Evolutionary conservation across 768 basidiomycete genomes (phyloP).

Genomic region (Phanerochaete carnosa): DNA sequence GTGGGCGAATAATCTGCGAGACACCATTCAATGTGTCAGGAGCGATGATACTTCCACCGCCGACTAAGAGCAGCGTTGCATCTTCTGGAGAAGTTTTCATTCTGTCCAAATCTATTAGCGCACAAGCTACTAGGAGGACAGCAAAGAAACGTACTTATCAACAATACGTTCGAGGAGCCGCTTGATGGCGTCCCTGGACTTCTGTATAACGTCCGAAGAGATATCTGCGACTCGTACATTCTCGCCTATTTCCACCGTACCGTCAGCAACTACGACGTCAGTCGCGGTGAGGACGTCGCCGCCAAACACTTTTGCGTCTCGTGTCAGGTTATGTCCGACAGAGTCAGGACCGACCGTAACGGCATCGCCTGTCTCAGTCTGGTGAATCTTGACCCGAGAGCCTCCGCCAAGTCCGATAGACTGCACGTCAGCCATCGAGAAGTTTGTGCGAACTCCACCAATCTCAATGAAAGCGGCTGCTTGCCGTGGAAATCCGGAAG

Average conservation of each 20-base stretch:
- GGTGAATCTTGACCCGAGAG: conserved; percentile 41
- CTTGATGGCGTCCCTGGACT: conserved; percentile 40
- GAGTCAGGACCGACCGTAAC: conserved; percentile 63
- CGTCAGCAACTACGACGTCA: conserved; percentile 48
- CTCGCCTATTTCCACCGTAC: conserved; percentile 26
- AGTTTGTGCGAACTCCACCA: conserved; percentile 58
- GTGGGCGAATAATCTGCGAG: conserved; percentile 45
- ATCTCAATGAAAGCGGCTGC: conserved; percentile 62
- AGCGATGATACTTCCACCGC: conserved; percentile 61
- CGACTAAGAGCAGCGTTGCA: conserved; percentile 58
- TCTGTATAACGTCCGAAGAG: conserved; percentile 23
- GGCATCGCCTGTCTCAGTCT: conserved; percentile 27
- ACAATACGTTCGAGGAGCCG: conserved; percentile 43
- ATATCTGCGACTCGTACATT: conserved; percentile 18
- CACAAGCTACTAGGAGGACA: background rate
- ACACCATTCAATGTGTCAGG: conserved; percentile 51
- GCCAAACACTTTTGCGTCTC: conserved; percentile 52
- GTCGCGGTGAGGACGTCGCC: conserved; percentile 58
- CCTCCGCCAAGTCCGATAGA: conserved; percentile 67
- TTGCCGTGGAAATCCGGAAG: conserved; percentile 59
- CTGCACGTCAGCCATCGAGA: conserved; percentile 55
- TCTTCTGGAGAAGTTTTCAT: conserved; percentile 66
- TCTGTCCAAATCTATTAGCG: conserved; percentile 6
- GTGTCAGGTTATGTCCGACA: conserved; percentile 52
- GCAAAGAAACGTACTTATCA: conserved; percentile 33